A percentile compares a stretch with the other conserved stretches of the same genome.
These are phyloP conservation scores for Paecilomyces dactylethromorphus DNA, from an alignment of 2,329 filamentous ascomycete genomes.

Conservation along the genomic window DNA sequence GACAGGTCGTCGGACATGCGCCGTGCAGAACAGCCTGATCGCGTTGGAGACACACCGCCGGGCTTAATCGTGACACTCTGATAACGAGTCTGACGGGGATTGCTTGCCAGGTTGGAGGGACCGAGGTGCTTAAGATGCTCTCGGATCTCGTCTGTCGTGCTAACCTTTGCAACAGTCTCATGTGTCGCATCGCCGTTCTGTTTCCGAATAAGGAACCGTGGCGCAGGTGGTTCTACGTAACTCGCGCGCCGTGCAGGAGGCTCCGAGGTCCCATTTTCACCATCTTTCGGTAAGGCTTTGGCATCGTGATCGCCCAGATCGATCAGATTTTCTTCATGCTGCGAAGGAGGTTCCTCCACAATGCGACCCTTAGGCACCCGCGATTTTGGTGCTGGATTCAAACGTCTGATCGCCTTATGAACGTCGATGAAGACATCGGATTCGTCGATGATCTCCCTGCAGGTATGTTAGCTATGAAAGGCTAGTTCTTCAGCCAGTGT, in stretches of 20 bases:
- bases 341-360: slow-evolving; percentile 40
- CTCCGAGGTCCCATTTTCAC: slow-evolving; percentile 9
- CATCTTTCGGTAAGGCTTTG: slow-evolving; percentile 15
- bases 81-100: slow-evolving; percentile 56
- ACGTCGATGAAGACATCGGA: slow-evolving; percentile 98
- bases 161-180: slow-evolving; percentile 39
- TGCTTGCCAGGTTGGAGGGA: slow-evolving; percentile 56
- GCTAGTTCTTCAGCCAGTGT: not conserved
- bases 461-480: slow-evolving; percentile 12
- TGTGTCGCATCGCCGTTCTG: slow-evolving; percentile 24
- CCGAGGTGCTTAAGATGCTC: slow-evolving; percentile 59
- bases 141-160: slow-evolving; percentile 48
- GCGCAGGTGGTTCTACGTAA: slow-evolving; percentile 29
- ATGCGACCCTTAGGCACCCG: slow-evolving; percentile 56
- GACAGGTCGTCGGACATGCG: slow-evolving; percentile 33
- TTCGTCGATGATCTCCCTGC: slow-evolving; percentile 94
- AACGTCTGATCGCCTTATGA: slow-evolving; percentile 90
- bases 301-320: slow-evolving; percentile 42
- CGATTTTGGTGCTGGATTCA: slow-evolving; percentile 75
- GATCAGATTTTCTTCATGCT: slow-evolving; percentile 30
- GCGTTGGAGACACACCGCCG: slow-evolving; percentile 31
- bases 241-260: slow-evolving; percentile 20
- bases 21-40: slow-evolving; percentile 33
- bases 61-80: slow-evolving; percentile 61
- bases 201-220: slow-evolving; percentile 33